Conservation (phyloP, 2,329 filamentous ascomycete genomes). For the Eutypa lata region DNA sequence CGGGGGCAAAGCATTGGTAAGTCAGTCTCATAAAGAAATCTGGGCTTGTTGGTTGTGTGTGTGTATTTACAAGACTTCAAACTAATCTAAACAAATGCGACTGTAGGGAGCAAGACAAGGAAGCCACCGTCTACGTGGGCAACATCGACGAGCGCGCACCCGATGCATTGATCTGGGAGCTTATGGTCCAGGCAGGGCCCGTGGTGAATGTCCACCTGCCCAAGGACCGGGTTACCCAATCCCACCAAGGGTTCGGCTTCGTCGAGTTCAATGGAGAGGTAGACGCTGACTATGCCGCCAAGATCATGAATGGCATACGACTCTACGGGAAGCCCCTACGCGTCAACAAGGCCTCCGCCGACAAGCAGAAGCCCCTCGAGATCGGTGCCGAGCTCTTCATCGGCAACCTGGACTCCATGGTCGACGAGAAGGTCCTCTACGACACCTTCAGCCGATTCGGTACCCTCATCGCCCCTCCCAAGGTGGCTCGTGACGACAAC, state of each 20-base stretch:
- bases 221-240: conserved; percentile 95
- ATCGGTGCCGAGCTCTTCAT: conserved; percentile 97
- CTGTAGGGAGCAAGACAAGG: conserved; percentile 92
- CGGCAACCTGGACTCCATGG: conserved; percentile 90
- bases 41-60: conserved; percentile 28
- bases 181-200: conserved; percentile 96
- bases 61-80: no score
- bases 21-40: conserved; percentile 5
- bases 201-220: conserved; percentile 98
- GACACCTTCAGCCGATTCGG: conserved; percentile 93
- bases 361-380: conserved; percentile 90
- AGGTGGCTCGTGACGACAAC: conserved; percentile 86
- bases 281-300: conserved; percentile 93
- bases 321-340: conserved; percentile 92
- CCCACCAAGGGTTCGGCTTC: conserved; percentile 97
- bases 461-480: conserved; percentile 76
- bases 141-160: conserved; percentile 97
- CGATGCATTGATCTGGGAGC: conserved; percentile 88
- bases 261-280: conserved; percentile 96
- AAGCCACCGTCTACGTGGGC: conserved; percentile 95
- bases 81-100: no score
- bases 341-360: conserved; percentile 88
- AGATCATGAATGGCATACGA: conserved; percentile 94
- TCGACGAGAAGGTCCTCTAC: conserved; percentile 93
- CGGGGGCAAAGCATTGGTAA: conserved; percentile 36